These are phyloP conservation scores for Exophiala calicioides DNA, from an alignment of 2,329 filamentous ascomycete species.

Conservation along the genomic window DNA sequence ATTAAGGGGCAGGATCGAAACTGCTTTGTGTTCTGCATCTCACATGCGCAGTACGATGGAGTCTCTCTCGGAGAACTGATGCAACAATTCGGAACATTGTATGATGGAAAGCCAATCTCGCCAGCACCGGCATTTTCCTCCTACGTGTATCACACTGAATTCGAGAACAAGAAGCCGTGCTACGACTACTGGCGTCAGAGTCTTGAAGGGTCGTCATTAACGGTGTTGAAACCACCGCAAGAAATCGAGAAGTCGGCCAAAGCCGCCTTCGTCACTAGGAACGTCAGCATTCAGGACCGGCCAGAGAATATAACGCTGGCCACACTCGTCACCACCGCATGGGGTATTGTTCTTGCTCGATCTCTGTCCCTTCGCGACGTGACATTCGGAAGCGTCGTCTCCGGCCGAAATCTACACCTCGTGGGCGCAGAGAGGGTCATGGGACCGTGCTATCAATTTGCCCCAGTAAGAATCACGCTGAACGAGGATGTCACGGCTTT, in stretches of 20 bases:
- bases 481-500: constrained; percentile 52
- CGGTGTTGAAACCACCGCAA: background rate
- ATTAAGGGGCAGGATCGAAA: background rate
- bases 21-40: constrained; percentile 50
- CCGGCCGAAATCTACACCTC: constrained; percentile 62
- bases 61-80: constrained; percentile 65
- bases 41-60: constrained; percentile 69
- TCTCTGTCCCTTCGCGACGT: constrained; percentile 57
- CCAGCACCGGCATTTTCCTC: constrained; percentile 47
- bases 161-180: constrained; percentile 42
- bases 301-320: constrained; percentile 62
- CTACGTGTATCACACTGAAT: constrained; percentile 46
- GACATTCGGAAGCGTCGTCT: constrained; percentile 66
- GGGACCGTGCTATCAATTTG: constrained; percentile 68
- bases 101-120: constrained; percentile 40
- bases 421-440: constrained; percentile 58
- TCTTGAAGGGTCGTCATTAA: constrained; percentile 58
- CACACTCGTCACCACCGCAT: constrained; percentile 65
- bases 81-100: constrained; percentile 61
- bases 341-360: constrained; percentile 63
- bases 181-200: constrained; percentile 60
- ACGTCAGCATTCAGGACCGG: constrained; percentile 45
- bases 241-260: background rate
- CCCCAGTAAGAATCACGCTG: constrained; percentile 64
- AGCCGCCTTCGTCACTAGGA: constrained; percentile 12